These are phyloP conservation scores for Aspergillus cristatus DNA, from an alignment of 495 filamentous ascomycete genomes.

Conservation along the genomic window DNA sequence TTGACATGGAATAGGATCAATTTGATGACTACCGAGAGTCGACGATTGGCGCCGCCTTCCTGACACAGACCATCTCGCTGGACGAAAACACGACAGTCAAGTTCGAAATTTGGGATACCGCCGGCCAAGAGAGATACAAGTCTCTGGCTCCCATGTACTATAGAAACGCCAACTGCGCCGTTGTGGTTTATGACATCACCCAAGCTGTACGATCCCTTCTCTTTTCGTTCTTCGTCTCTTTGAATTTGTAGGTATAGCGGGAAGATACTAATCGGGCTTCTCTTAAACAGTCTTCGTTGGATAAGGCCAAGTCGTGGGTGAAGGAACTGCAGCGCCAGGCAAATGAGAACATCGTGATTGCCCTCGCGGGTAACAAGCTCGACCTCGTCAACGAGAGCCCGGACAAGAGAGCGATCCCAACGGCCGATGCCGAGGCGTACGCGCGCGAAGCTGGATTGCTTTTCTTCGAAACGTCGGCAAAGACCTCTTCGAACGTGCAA, in stretches of 20 bases:
- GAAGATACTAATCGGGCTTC: no score
- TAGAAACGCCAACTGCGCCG: slow-evolving; percentile 95
- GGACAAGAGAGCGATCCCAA: slow-evolving; percentile 83
- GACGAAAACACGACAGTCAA: slow-evolving; percentile 98
- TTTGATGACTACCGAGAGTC: slow-evolving; percentile 99
- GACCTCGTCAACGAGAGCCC: slow-evolving; percentile 86
- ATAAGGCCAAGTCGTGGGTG: slow-evolving; percentile 99
- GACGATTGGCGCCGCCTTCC: slow-evolving; percentile 96
- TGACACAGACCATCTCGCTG: slow-evolving; percentile 95
- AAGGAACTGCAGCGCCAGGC: slow-evolving; percentile 98
- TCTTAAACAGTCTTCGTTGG: slow-evolving; percentile 69
- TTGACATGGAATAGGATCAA: slow-evolving; percentile 64
- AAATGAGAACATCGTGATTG: slow-evolving; percentile 99
- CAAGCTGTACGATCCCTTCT: slow-evolving; percentile 66
- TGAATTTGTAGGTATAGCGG: background rate
- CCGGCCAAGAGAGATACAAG: slow-evolving; percentile 97
- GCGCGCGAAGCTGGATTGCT: slow-evolving; percentile 84
- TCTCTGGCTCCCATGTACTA: slow-evolving; percentile 99
- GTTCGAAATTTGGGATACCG: slow-evolving; percentile 99
- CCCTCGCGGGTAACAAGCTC: slow-evolving; percentile 93
- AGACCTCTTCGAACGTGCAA: slow-evolving; percentile 89
- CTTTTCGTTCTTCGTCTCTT: background rate
- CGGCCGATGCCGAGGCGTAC: slow-evolving; percentile 89
- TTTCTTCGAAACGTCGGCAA: slow-evolving; percentile 97
- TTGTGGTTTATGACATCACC: slow-evolving; percentile 98